Evolutionary conservation across 352 stramenopile species (phyloP), one percentile per base, ranked within the genome.

Genomic region (Aphanomyces astaci): DNA sequence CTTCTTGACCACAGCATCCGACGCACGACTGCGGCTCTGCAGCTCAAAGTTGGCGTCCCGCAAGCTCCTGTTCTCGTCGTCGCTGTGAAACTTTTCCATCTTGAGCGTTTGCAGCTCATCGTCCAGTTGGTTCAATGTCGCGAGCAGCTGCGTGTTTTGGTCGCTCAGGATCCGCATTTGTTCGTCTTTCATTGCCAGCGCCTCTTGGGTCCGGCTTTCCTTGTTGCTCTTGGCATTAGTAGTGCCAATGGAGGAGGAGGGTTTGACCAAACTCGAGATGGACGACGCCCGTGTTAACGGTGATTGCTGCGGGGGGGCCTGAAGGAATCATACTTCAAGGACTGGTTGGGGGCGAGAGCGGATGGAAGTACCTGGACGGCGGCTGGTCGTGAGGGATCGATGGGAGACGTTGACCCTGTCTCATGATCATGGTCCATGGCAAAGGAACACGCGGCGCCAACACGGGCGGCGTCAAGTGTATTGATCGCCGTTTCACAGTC

Each of bases 101-200:
- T 88, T 88, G 51, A 90, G 73, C 27, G 77, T 46, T 10, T 75
- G 67, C 53, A 90, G 82, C 73, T 92, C 82, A 66, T 92, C 82
- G 74, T 94, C 82, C 77, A 92, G 87, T 45, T 84, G 72, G 72
- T 97, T 94, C 31, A 98, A 80, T 24, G 84, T 95, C 13, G 76
- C 76, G 33, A 98, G 74, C 48, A 98, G 65, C 59, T 94, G 82
- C 10, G 78, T 77, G 71, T 97, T 98, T 73, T 98, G 92, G 53
- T 96, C 87, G 36, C 88, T 90, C n/a, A 98, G 79, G 64, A 98
- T 97, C 53, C 89, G 82, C 74, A 98, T 78, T 73, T 98, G 94
- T 75, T 98, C 91, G 76, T 98, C 93, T 72, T 98, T 98, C 88
- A 98, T 98, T 40, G 86, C 84, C 30, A 98, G 79, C n/a, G 92